These are phyloP conservation scores for Chrysophaeum taylorii DNA, from an alignment of 352 stramenopile species.

Conservation along the genomic window DNA sequence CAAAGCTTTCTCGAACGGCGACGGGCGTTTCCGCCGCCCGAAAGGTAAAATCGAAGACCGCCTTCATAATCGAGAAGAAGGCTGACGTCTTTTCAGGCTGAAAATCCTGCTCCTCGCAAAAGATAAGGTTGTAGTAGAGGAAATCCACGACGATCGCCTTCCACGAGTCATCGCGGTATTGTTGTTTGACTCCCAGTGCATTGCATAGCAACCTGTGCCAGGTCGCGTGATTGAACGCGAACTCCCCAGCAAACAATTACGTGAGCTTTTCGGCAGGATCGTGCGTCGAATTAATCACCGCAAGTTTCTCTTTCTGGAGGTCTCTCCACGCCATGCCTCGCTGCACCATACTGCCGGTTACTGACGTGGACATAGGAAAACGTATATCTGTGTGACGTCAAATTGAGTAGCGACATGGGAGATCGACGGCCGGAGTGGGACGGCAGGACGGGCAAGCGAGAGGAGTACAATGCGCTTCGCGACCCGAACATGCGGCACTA, in stretches of 20 bases:
- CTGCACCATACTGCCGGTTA: too few species aligned
- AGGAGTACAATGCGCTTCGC: conserved; percentile 76
- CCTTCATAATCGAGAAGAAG: conserved; percentile 20
- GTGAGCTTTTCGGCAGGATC: conserved; percentile 7
- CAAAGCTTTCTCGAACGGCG: neutral
- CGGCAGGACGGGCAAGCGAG: too few species aligned
- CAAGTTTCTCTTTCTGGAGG: neutral
- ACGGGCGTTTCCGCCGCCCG: neutral
- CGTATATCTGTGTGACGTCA: too few species aligned
- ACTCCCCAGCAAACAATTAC: neutral
- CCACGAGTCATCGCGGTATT: conserved; percentile 18
- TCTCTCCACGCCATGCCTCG: conserved; percentile 9
- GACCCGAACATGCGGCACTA: conserved; percentile 74
- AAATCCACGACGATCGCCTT: conserved; percentile 18
- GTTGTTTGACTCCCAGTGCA: conserved; percentile 1
- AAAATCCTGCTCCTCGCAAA: conserved; percentile 14
- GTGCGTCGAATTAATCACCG: neutral
- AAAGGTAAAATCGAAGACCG: conserved; percentile 8
- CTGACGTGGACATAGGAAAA: too few species aligned
- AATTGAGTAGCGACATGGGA: too few species aligned
- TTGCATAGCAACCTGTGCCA: conserved; percentile 2
- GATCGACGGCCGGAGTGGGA: too few species aligned
- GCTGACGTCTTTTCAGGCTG: conserved; percentile 13
- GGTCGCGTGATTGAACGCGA: neutral
- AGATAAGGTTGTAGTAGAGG: conserved; percentile 16